These are phyloP conservation scores for Aspergillus felis DNA, from an alignment of 2,329 filamentous ascomycete species.

Conservation along the genomic window DNA sequence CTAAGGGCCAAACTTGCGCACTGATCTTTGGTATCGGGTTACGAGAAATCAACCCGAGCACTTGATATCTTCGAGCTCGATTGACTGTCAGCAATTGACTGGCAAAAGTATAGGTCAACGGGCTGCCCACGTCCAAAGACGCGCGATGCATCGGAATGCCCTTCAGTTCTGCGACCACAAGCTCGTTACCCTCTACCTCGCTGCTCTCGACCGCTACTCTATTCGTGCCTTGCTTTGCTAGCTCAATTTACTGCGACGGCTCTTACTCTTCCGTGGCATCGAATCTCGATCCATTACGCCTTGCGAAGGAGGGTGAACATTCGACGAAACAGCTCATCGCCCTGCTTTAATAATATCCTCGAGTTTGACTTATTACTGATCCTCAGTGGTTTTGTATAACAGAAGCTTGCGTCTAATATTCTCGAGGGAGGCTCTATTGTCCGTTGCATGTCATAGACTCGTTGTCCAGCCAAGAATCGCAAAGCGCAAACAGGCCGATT, in stretches of 20 bases:
- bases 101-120: slow-evolving; percentile 19
- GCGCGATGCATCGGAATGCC: slow-evolving; percentile 33
- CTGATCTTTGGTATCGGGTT: background rate
- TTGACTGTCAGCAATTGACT: slow-evolving; percentile 19
- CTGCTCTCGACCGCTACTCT: slow-evolving; percentile 14
- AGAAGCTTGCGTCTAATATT: background rate
- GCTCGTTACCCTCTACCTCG: slow-evolving; percentile 14
- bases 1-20: background rate
- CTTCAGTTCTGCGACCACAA: slow-evolving; percentile 20
- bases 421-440: background rate
- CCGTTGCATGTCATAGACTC: background rate
- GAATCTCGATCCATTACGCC: background rate
- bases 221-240: slow-evolving; percentile 25
- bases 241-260: background rate
- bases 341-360: background rate
- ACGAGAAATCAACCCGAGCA: background rate
- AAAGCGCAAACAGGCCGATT: background rate
- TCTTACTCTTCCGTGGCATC: background rate
- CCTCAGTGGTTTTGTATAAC: background rate
- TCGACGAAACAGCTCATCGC: background rate
- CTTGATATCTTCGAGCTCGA: background rate
- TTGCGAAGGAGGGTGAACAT: background rate
- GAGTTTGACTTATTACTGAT: background rate
- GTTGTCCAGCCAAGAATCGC: background rate
- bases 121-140: slow-evolving; percentile 22